These are phyloP conservation scores for Saccharomycopsis selenospora DNA, from an alignment of 805 yeast species.

Conservation along the genomic window DNA sequence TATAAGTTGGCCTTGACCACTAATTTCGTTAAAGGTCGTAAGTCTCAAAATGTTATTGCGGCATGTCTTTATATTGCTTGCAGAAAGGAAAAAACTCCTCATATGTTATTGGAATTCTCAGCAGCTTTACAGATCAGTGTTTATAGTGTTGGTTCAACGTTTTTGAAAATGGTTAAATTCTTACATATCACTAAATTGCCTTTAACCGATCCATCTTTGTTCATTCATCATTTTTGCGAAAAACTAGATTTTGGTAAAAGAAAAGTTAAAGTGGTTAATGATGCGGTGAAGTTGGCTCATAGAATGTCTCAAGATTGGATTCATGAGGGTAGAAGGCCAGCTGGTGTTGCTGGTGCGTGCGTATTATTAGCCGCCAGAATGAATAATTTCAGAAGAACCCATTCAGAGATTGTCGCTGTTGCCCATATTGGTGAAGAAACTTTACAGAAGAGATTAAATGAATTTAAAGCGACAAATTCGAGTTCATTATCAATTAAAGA, in stretches of 20 bases:
- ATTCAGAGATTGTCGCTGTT: slow-evolving; percentile 88
- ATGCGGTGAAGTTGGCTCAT: slow-evolving; percentile 79
- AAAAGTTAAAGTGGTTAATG: slow-evolving; percentile 68
- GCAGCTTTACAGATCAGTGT: slow-evolving; percentile 86
- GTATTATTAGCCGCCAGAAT: slow-evolving; percentile 88
- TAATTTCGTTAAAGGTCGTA: slow-evolving; percentile 94
- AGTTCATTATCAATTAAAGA: slow-evolving; percentile 65
- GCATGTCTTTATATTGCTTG: slow-evolving; percentile 95
- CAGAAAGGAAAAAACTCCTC: slow-evolving; percentile 83
- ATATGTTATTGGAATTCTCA: slow-evolving; percentile 93
- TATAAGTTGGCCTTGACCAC: slow-evolving; percentile 77
- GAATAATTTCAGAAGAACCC: slow-evolving; percentile 90
- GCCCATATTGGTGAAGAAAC: slow-evolving; percentile 95
- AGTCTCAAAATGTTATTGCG: slow-evolving; percentile 91
- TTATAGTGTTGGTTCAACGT: slow-evolving; percentile 92
- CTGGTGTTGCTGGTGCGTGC: slow-evolving; percentile 98
- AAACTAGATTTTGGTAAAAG: slow-evolving; percentile 73
- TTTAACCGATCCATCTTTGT: slow-evolving; percentile 87
- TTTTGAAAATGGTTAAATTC: slow-evolving; percentile 83
- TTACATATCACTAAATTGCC: slow-evolving; percentile 75
- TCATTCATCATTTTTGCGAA: slow-evolving; percentile 90
- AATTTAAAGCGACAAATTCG: slow-evolving; percentile 71
- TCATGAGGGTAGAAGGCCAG: slow-evolving; percentile 94
- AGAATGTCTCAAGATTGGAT: slow-evolving; percentile 96
- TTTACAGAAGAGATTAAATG: slow-evolving; percentile 80